These are phyloP conservation scores for Tolypocladium pustulatum DNA, from an alignment of 2,329 filamentous ascomycete genomes.

Conservation along the genomic window DNA sequence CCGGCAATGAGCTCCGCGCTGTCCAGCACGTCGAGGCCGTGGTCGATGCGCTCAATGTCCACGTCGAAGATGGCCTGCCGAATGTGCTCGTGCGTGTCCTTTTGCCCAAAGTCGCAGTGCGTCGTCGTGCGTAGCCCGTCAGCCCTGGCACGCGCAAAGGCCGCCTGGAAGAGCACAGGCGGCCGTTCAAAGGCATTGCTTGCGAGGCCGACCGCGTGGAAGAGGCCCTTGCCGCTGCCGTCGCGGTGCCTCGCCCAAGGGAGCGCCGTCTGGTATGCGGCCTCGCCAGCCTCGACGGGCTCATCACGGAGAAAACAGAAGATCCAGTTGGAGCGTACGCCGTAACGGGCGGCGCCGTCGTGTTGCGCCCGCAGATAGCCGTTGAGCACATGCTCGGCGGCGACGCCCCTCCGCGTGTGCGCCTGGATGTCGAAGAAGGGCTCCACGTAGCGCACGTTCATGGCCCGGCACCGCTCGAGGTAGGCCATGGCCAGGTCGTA, in stretches of 20 bases:
- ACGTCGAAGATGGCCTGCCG: slow-evolving; percentile 49
- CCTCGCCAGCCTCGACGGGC: slow-evolving; percentile 58
- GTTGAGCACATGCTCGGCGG: slow-evolving; percentile 48
- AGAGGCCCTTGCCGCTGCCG: slow-evolving; percentile 20
- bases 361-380: slow-evolving; percentile 50
- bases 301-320: slow-evolving; percentile 63
- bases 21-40: slow-evolving; percentile 55
- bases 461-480: slow-evolving; percentile 48
- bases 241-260: slow-evolving; percentile 22
- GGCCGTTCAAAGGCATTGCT: slow-evolving; percentile 35
- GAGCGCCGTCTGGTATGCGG: slow-evolving; percentile 37
- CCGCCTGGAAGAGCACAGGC: slow-evolving; percentile 30
- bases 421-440: slow-evolving; percentile 73
- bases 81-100: slow-evolving; percentile 41
- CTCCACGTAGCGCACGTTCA: slow-evolving; percentile 60
- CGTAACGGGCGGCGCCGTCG: slow-evolving; percentile 49
- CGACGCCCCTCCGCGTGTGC: slow-evolving; percentile 51
- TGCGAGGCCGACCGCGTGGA: slow-evolving; percentile 35
- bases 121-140: slow-evolving; percentile 35
- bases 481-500: slow-evolving; percentile 61
- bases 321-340: slow-evolving; percentile 54
- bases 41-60: slow-evolving; percentile 56
- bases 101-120: slow-evolving; percentile 41
- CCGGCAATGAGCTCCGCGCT: slow-evolving; percentile 45
- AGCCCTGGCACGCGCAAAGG: slow-evolving; percentile 22